Conservation (phyloP, 2,329 filamentous ascomycete genomes). For the Ceratocystis lukuohia region DNA sequence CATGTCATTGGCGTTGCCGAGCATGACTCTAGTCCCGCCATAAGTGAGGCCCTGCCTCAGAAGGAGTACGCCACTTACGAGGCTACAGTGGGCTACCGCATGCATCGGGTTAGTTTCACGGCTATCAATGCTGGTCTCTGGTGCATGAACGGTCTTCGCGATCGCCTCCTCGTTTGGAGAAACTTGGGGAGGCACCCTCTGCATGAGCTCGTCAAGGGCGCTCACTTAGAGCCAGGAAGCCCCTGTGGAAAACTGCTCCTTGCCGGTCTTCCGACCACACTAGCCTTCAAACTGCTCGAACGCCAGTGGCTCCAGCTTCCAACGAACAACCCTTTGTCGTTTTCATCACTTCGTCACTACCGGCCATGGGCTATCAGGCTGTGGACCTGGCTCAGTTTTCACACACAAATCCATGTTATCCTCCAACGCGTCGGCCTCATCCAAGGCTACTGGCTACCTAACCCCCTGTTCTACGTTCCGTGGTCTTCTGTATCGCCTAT, state of each 20-base stretch:
- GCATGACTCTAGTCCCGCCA: constrained; percentile 34
- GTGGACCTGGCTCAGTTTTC: constrained; percentile 22
- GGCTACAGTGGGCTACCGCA: constrained; percentile 31
- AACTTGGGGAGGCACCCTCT: constrained; percentile 37
- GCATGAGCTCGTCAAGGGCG: constrained; percentile 28
- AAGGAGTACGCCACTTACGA: constrained; percentile 34
- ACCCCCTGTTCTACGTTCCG: constrained; percentile 39
- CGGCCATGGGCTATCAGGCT: constrained; percentile 13
- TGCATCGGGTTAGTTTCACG: constrained; percentile 28
- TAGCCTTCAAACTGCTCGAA: constrained; percentile 23
- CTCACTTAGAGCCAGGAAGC: constrained; percentile 26
- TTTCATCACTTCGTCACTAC: not conserved
- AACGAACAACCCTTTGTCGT: constrained; percentile 1
- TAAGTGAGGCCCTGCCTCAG: constrained; percentile 30
- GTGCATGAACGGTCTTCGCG: constrained; percentile 39
- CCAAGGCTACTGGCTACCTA: constrained; percentile 32
- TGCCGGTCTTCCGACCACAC: constrained; percentile 31
- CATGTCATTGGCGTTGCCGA: constrained; percentile 49
- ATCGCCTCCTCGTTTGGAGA: constrained; percentile 38
- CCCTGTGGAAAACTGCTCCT: constrained; percentile 27
- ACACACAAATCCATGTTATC: constrained; percentile 40
- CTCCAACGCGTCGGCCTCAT: constrained; percentile 40
- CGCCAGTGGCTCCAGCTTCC: constrained; percentile 13
- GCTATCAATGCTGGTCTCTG: constrained; percentile 35
- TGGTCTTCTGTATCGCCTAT: constrained; percentile 41